Conservation (phyloP, 176 grass and related monocot species). For the Carex parvula region DNA sequence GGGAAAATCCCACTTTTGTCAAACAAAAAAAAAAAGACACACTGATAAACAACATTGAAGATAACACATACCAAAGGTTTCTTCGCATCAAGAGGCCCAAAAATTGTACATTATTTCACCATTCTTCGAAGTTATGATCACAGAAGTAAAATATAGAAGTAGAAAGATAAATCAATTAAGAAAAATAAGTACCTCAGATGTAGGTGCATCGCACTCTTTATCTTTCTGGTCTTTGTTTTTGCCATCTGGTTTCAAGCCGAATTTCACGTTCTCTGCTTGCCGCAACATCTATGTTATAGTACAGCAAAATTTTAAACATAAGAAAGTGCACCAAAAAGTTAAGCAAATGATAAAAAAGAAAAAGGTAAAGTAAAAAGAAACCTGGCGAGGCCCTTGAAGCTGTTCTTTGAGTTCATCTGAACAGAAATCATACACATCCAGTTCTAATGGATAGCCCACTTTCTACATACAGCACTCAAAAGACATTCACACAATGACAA, state of each 20-base stretch:
- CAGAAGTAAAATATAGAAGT: background rate
- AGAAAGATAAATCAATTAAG: background rate
- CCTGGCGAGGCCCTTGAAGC: constrained; percentile 91
- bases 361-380: constrained; percentile 25
- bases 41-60: background rate
- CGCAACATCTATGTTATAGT: constrained; percentile 67
- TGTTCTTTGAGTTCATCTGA: constrained; percentile 92
- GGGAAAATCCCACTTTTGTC: no score
- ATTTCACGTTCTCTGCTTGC: constrained; percentile 82
- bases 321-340: constrained; percentile 5
- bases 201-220: constrained; percentile 40
- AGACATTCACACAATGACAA: constrained; percentile 15
- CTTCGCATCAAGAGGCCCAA: background rate
- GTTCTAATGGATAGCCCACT: constrained; percentile 95
- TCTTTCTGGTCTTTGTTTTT: constrained; percentile 60
- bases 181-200: constrained; percentile 33
- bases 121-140: background rate
- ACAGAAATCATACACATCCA: constrained; percentile 99
- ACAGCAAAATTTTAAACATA: constrained; percentile 27
- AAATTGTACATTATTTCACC: background rate
- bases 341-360: background rate
- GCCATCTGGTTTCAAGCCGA: constrained; percentile 64
- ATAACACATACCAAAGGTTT: background rate
- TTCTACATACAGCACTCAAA: constrained; percentile 53
- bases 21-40: background rate